Conservation (phyloP, 257 asterid genomes). For the Salvia splendens region DNA sequence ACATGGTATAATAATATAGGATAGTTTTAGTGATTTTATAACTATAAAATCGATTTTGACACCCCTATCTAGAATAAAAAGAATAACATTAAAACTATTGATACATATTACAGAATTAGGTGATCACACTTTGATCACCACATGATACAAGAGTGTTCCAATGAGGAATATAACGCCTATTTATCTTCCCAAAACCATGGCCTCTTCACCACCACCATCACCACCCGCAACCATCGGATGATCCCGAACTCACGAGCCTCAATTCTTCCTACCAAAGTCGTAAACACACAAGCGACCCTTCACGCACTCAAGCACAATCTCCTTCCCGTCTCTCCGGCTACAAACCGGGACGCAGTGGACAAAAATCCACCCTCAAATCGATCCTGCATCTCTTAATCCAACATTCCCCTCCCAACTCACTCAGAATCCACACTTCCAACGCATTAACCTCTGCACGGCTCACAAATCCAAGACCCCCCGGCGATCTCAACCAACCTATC, state of each 20-base stretch:
- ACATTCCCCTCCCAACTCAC: slow-evolving; percentile 15
- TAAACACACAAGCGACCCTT: slow-evolving; percentile 28
- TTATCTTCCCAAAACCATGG: slow-evolving; percentile 21
- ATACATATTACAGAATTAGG: background rate
- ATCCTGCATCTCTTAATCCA: slow-evolving; percentile 42
- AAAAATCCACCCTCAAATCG: slow-evolving; percentile 16
- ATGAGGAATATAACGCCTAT: slow-evolving; percentile 37
- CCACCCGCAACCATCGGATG: too few species aligned
- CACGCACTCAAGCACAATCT: slow-evolving; percentile 32
- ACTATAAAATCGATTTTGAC: too few species aligned
- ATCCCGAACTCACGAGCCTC: slow-evolving; percentile 32
- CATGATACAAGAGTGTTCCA: slow-evolving; percentile 42
- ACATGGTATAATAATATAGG: too few species aligned
- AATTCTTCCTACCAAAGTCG: slow-evolving; percentile 27
- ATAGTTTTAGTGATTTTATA: too few species aligned
- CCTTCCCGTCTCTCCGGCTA: slow-evolving; percentile 35
- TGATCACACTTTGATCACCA: background rate
- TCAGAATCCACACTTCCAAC: slow-evolving; percentile 46
- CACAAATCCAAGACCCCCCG: slow-evolving; percentile 42
- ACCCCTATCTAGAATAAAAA: background rate
- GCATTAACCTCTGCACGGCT: slow-evolving; percentile 26
- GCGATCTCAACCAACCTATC: slow-evolving; percentile 42
- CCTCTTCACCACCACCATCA: too few species aligned
- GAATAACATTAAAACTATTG: background rate
- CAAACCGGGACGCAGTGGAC: slow-evolving; percentile 36